A percentile compares a stretch with the other conserved stretches of the same genome.
These are phyloP conservation scores for Aureobasidium pullulans DNA, from an alignment of 2,329 filamentous ascomycete genomes.

Conservation along the genomic window DNA sequence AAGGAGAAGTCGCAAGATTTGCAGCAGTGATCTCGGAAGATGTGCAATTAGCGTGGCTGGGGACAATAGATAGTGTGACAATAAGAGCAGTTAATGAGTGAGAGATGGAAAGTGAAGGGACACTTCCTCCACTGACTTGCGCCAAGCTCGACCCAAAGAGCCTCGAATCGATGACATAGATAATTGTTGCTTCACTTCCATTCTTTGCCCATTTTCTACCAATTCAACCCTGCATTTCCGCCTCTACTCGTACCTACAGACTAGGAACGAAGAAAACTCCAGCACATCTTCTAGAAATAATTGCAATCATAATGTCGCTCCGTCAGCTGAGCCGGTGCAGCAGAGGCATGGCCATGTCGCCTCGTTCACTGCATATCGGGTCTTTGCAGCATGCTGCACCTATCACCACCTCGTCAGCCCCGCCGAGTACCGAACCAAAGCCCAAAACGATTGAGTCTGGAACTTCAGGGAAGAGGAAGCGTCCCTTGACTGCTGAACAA, in stretches of 20 bases:
- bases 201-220: background rate
- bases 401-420: slow-evolving; percentile 16
- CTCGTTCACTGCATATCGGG: background rate
- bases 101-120: background rate
- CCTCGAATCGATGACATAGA: slow-evolving; percentile 3
- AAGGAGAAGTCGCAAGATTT: background rate
- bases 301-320: slow-evolving; percentile 1
- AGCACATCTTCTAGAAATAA: background rate
- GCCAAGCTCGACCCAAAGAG: slow-evolving; percentile 1
- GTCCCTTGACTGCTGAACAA: slow-evolving; percentile 59
- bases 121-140: background rate
- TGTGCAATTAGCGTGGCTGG: slow-evolving; percentile 2
- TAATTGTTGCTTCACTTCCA: background rate
- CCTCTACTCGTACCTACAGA: background rate
- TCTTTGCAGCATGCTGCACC: slow-evolving; percentile 1
- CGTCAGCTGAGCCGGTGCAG: slow-evolving; percentile 6
- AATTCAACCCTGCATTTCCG: background rate
- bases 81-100: slow-evolving; percentile 4
- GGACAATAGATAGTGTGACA: slow-evolving; percentile 6
- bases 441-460: slow-evolving; percentile 12
- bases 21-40: background rate
- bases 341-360: background rate
- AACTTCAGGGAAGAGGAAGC: slow-evolving; percentile 13
- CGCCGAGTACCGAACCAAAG: slow-evolving; percentile 17
- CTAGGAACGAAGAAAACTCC: background rate